A percentile compares a stretch with the other conserved stretches of the same genome.
These are phyloP conservation scores for Solanum tarijense DNA, from an alignment of 257 asterid genomes.

Conservation along the genomic window DNA sequence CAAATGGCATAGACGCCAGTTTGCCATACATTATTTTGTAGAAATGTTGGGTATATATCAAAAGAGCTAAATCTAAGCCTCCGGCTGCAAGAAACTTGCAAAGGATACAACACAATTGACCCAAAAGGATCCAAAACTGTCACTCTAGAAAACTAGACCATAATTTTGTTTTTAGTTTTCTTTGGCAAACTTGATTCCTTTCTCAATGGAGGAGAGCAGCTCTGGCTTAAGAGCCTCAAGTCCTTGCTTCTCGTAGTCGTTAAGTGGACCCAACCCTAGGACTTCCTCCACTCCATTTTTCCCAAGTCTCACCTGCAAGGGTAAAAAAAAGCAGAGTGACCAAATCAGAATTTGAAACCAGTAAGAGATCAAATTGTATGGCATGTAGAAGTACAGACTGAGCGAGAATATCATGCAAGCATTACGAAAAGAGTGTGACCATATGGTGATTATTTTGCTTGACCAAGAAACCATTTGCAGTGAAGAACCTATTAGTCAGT, in stretches of 20 bases:
- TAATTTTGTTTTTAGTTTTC: conserved; percentile 11
- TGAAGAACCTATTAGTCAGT: not conserved
- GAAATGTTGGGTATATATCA: not conserved
- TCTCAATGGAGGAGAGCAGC: conserved; percentile 57
- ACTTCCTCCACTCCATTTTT: conserved; percentile 79
- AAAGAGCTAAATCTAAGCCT: not conserved
- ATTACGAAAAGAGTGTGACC: not conserved
- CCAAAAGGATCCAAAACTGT: conserved; percentile 14
- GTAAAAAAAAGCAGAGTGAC: not conserved
- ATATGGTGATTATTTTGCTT: no score
- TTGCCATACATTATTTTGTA: conserved; percentile 1
- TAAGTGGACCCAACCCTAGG: conserved; percentile 47
- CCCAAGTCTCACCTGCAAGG: conserved; percentile 61
- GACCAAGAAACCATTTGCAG: no score
- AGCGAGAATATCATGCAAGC: no score
- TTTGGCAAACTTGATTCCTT: conserved; percentile 55
- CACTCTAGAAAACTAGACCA: not conserved
- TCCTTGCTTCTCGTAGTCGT: conserved; percentile 63
- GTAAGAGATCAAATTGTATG: not conserved
- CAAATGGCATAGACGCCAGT: not conserved
- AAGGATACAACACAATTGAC: not conserved
- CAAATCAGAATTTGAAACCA: not conserved
- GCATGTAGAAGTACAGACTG: not conserved
- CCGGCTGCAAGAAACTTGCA: not conserved
- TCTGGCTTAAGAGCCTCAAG: conserved; percentile 62